These are phyloP conservation scores for Parvularia atlantis DNA, from an alignment of 78 protist genomes.

Conservation along the genomic window DNA sequence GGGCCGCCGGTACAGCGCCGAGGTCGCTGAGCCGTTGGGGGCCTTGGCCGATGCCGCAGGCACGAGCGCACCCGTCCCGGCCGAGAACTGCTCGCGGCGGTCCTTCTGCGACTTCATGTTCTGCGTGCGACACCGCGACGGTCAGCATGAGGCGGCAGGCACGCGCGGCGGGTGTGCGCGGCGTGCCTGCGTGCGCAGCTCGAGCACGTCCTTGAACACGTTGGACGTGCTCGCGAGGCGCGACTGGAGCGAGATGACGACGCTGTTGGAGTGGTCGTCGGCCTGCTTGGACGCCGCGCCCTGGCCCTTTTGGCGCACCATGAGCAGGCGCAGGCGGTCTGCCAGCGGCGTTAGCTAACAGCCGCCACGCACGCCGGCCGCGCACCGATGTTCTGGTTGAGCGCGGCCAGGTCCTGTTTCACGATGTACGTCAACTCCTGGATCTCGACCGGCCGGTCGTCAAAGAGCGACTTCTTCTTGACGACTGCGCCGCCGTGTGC, in stretches of 20 bases:
- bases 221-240: constrained; percentile 5
- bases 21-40: no score
- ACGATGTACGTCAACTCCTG: constrained; percentile 41
- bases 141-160: background rate
- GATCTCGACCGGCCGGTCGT: constrained; percentile 21
- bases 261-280: background rate
- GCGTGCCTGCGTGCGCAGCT: constrained; percentile 20
- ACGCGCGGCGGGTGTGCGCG: background rate
- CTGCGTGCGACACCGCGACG: background rate
- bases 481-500: background rate
- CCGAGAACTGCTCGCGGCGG: background rate
- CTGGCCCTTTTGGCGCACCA: no score
- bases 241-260: constrained; percentile 19
- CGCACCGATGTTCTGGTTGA: constrained; percentile 25
- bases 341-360: no score
- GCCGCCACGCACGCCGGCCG: no score
- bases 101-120: background rate
- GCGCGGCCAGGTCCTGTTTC: constrained; percentile 22
- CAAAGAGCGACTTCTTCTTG: constrained; percentile 5
- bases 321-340: no score
- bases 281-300: no score
- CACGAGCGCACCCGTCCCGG: background rate
- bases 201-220: constrained; percentile 30
- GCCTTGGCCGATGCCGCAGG: no score
- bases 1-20: no score